Base-by-base conservation (phyloP, 2,329 filamentous ascomycete species). In the Fusarium sp. region DNA sequence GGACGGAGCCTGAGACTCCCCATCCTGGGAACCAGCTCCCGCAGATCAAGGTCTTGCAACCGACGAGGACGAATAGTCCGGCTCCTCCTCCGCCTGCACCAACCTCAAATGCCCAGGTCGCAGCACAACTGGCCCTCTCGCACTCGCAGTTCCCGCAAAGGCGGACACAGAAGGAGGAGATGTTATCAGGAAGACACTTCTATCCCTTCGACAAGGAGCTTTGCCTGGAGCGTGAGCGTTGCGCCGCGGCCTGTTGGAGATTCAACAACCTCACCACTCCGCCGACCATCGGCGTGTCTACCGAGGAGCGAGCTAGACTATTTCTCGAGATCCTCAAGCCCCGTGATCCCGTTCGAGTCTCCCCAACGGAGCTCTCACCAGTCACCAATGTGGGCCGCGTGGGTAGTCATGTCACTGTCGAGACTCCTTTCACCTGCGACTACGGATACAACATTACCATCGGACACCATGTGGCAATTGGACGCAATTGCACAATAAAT, bases 401-500 rank as follows among this genome's bases (percentile, higher is more conserved):
- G 6, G 94, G 94, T n/a, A 89, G 92, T 18, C 91, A 92, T 65
- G 92, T 94, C 6, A 87, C 92, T 48, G 93, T 99, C 30, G 95
- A 98, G 79, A 91, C 94, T 4, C 96, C 96, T 0, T 98, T 99
- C 82, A 92, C 89, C 56, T 98, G 96, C 81, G 95, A 98, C 79
- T 98, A 98, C 79, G 97, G 97, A 1, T 98, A 98, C 85, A 98
- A 99, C 82, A 93, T 98, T 77, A 89, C 90, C 57, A 93, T 99
- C 75, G 95, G 94, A 14, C 92, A 95, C 76, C 92, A 97, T 73
- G 94, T 97, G 4, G 90, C 92, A 65, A 93, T 99, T 75, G 94
- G 93, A 20, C 90, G 94, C 65, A 93, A 94, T 78, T 98, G 95
- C 82, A 92, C 92, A 30, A 92, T 98, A 79, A 91, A 95, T 66